A percentile compares a stretch with the other conserved stretches of the same genome.
Evolutionary conservation across 108 stramenopile genomes (phyloP).

Genomic region (Nannochloropsis gaditana): DNA sequence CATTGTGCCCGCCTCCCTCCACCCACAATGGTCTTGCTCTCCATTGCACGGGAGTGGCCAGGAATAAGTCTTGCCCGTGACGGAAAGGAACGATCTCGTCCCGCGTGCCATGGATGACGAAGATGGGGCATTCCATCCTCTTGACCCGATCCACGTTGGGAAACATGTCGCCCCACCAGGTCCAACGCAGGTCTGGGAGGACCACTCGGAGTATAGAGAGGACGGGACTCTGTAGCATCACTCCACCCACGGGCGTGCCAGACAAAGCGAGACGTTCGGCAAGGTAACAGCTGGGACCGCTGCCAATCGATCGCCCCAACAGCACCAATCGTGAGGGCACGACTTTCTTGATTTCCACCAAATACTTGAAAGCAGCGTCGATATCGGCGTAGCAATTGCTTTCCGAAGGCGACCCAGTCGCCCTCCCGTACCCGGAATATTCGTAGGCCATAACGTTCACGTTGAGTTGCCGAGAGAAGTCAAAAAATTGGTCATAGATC

Average conservation of each 20-base stretch:
- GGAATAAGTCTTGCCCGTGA: slow-evolving; percentile 66
- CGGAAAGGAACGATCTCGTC: slow-evolving; percentile 86
- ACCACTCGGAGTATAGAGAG: slow-evolving; percentile 77
- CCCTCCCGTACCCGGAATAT: slow-evolving; percentile 91
- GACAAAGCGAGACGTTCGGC: slow-evolving; percentile 71
- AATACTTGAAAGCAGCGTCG: slow-evolving; percentile 82
- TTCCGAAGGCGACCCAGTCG: slow-evolving; percentile 34
- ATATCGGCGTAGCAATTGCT: slow-evolving; percentile 86
- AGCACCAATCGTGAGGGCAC: slow-evolving; percentile 80
- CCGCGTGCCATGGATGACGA: slow-evolving; percentile 85
- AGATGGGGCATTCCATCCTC: slow-evolving; percentile 69
- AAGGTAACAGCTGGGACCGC: slow-evolving; percentile 87
- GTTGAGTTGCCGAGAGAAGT: slow-evolving; percentile 51
- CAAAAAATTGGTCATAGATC: slow-evolving; percentile 51
- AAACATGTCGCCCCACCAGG: slow-evolving; percentile 76
- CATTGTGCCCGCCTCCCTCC: slow-evolving; percentile 64
- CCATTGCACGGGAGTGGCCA: slow-evolving; percentile 73
- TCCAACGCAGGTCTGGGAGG: slow-evolving; percentile 77
- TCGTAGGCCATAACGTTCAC: slow-evolving; percentile 91
- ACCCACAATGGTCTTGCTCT: slow-evolving; percentile 65
- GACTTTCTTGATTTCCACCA: slow-evolving; percentile 63
- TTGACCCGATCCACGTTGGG: slow-evolving; percentile 80
- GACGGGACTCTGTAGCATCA: slow-evolving; percentile 81
- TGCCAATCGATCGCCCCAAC: slow-evolving; percentile 85
- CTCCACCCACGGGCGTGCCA: slow-evolving; percentile 72